These are phyloP conservation scores for Luffa aegyptiaca DNA, from an alignment of 306 rosid genomes.

Conservation along the genomic window DNA sequence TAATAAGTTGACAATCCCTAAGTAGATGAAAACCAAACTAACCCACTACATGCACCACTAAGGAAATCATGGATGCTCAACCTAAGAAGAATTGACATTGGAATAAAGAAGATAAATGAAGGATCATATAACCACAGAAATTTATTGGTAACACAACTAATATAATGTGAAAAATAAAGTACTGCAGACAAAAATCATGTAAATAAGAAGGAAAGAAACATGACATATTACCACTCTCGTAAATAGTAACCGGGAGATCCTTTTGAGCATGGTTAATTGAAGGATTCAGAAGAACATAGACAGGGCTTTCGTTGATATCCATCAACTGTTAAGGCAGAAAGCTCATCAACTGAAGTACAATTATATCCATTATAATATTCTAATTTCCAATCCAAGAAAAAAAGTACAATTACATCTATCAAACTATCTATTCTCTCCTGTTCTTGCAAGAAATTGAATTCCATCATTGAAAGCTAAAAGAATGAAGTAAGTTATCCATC, in stretches of 20 bases:
- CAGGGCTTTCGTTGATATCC: constrained; percentile 94
- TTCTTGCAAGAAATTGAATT: background rate
- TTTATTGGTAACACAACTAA: background rate
- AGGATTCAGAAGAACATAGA: constrained; percentile 87
- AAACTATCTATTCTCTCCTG: background rate
- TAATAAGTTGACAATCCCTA: background rate
- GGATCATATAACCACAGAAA: background rate
- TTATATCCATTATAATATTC: background rate
- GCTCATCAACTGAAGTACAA: background rate
- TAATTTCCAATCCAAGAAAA: background rate
- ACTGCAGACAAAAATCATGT: constrained; percentile 7
- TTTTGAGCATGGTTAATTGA: constrained; percentile 76
- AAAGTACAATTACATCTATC: background rate
- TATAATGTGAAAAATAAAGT: background rate
- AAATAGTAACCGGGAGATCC: constrained; percentile 88
- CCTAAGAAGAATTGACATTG: background rate
- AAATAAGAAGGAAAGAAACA: constrained; percentile 9
- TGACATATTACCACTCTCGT: constrained; percentile 62
- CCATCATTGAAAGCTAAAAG: background rate
- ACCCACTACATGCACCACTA: background rate
- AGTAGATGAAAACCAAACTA: background rate
- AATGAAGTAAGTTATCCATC: background rate
- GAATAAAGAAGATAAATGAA: background rate
- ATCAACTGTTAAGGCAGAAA: constrained; percentile 50
- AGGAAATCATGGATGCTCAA: background rate